Evolutionary conservation across 2,329 filamentous ascomycete species (phyloP).

Genomic region (Colletotrichum limetticola): DNA sequence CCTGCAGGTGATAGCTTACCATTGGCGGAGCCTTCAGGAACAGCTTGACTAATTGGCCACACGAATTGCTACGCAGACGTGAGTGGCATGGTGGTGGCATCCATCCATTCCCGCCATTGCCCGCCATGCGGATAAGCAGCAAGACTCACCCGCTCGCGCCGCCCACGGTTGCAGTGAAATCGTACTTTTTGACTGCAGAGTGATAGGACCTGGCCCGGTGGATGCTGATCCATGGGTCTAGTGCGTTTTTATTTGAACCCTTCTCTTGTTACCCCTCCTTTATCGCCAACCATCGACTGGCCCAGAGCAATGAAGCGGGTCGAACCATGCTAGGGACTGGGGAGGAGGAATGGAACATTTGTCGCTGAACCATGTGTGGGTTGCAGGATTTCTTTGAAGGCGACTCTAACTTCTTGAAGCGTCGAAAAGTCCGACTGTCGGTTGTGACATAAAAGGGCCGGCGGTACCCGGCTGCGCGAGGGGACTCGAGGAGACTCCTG

Average conservation of each 20-base stretch:
- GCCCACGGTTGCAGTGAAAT: not conserved
- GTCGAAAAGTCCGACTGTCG: not conserved
- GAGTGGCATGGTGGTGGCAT: not conserved
- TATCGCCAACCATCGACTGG: slow-evolving; percentile 31
- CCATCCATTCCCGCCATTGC: not conserved
- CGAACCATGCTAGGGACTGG: not conserved
- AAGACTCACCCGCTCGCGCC: not conserved
- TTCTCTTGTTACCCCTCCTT: slow-evolving; percentile 20
- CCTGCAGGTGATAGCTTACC: slow-evolving; percentile 28
- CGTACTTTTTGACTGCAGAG: not conserved
- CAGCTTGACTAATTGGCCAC: slow-evolving; percentile 21
- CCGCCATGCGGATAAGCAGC: not conserved
- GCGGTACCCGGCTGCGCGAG: not conserved
- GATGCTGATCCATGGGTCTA: slow-evolving; percentile 2
- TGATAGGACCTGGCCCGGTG: slow-evolving; percentile 6
- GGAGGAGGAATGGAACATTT: slow-evolving; percentile 6
- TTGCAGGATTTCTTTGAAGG: not conserved
- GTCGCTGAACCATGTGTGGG: slow-evolving; percentile 7
- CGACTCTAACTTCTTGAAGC: not conserved
- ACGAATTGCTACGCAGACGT: not conserved
- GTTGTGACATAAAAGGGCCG: slow-evolving; percentile 17
- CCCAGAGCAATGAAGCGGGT: slow-evolving; percentile 21
- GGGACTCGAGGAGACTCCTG: not conserved
- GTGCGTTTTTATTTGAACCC: not conserved
- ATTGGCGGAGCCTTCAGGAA: slow-evolving; percentile 1